Conservation (phyloP, 805 yeast species). For the Brettanomyces anomalus region DNA sequence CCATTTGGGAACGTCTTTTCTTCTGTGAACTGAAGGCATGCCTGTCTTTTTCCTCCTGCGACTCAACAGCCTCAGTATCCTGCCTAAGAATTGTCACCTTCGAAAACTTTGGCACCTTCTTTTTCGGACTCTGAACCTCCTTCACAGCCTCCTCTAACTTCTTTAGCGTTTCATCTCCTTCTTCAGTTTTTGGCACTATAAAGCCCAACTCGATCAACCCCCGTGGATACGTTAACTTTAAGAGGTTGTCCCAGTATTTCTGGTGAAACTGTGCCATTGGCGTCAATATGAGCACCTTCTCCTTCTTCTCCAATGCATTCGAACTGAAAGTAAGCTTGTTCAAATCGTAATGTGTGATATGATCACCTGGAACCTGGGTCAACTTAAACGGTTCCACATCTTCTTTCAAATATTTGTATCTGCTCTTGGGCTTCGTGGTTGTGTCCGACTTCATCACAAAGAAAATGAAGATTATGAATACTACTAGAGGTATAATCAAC, state of each 20-base stretch:
- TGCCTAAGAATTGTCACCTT: constrained; percentile 86
- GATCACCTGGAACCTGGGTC: constrained; percentile 58
- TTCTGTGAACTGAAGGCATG: constrained; percentile 85
- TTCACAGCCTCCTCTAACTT: constrained; percentile 70
- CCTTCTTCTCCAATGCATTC: constrained; percentile 65
- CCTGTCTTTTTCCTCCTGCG: constrained; percentile 67
- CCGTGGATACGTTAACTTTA: constrained; percentile 73
- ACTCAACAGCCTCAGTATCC: constrained; percentile 68
- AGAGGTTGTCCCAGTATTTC: constrained; percentile 81
- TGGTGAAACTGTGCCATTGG: constrained; percentile 85
- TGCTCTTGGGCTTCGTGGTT: constrained; percentile 16
- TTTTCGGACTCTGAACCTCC: constrained; percentile 51
- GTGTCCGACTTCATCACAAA: constrained; percentile 30
- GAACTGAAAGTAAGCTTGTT: constrained; percentile 67
- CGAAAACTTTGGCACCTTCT: constrained; percentile 51
- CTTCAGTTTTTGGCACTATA: constrained; percentile 72
- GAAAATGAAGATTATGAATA: constrained; percentile 28
- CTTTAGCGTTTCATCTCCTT: constrained; percentile 74
- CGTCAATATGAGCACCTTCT: constrained; percentile 76
- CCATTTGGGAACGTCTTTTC: constrained; percentile 84
- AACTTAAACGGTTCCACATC: constrained; percentile 44
- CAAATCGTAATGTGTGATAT: constrained; percentile 76
- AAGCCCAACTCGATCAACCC: constrained; percentile 81
- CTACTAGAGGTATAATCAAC: not conserved
- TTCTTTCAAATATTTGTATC: constrained; percentile 35